Conservation (phyloP, 192 early-diverging fungal genomes). For the Bifiguratus adelaidae region DNA sequence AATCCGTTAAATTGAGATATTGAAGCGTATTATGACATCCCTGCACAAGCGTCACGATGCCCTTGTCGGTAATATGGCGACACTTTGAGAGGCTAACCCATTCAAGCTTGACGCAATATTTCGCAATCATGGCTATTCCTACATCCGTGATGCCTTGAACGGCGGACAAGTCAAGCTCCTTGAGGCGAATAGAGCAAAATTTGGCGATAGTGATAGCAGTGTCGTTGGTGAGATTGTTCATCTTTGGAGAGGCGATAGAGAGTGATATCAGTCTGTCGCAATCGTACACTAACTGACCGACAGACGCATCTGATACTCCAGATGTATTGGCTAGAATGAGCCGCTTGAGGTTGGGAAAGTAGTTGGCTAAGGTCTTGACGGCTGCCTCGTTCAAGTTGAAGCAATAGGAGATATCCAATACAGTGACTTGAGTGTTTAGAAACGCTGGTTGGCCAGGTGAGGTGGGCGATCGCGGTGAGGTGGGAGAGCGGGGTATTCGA, state of each 20-base stretch:
- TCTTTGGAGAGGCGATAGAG: neutral
- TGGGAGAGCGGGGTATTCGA: too few species aligned
- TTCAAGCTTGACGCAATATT: neutral
- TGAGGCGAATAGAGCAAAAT: neutral
- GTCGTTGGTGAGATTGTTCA: neutral
- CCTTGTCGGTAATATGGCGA: neutral
- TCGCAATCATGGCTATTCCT: neutral
- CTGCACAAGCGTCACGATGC: neutral
- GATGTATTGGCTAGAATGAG: neutral
- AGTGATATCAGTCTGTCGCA: neutral
- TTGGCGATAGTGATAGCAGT: neutral
- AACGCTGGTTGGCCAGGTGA: neutral
- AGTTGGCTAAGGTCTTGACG: neutral
- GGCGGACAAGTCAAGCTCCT: neutral
- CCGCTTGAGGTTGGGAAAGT: neutral
- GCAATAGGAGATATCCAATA: neutral
- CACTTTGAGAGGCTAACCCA: neutral
- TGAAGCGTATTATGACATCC: neutral
- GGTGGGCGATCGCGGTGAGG: too few species aligned
- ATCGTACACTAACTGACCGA: neutral
- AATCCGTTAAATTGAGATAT: neutral
- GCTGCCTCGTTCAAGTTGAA: neutral
- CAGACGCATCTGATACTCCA: neutral
- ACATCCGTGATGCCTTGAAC: neutral
- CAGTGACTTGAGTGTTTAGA: too few species aligned